Base-by-base conservation (phyloP, 1,284 basidiomycete species). In the Sutorius eximius region DNA sequence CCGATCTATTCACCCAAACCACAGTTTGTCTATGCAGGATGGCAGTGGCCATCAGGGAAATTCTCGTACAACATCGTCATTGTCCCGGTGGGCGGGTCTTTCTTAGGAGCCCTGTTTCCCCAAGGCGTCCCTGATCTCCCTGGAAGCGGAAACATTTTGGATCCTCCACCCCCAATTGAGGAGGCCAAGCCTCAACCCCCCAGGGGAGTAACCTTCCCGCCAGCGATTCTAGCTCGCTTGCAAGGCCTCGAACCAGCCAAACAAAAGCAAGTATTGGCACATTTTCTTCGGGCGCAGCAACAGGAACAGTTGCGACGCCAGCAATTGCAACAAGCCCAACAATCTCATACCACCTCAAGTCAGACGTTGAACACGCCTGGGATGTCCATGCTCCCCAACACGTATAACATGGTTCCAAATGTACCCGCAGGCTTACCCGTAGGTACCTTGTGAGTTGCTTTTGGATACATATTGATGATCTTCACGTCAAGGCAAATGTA, bases 11-110 rank as follows among this genome's bases (percentile, higher is more conserved):
- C 36, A 68, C 40, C n/a, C 6, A 16, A 45, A 16, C 8, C 34
- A 11, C 56, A 88, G 86, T 87, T 78, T 53, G 82, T 82, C 13
- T 67, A 79, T 12, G 75, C 79, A 5, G 73, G 77, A 16, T 89
- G 86, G 83, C 71, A 70, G 3, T 68, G 75, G 8, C 78, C 79
- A 0, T 73, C 72, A 18, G 79, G 78, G 1, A 61, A 58, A 5
- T 70, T 73, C 32, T 73, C 74, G 32, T 75, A 75, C 45, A 82
- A 80, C 43, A 70, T 82, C 2, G 67, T 88, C 7, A 70, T 89
- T 30, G 82, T 86, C 60, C 71, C 80, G 3, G 51, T 75, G 18
- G 40, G 32, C 12, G 59, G 57, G 10, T 57, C 63, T 20, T 68
- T 86, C 15, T 71, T 69, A 3, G 84, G 78, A 10, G 80, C 79